These are phyloP conservation scores for Usnea hakonensis DNA, from an alignment of 495 filamentous ascomycete species.

Conservation along the genomic window DNA sequence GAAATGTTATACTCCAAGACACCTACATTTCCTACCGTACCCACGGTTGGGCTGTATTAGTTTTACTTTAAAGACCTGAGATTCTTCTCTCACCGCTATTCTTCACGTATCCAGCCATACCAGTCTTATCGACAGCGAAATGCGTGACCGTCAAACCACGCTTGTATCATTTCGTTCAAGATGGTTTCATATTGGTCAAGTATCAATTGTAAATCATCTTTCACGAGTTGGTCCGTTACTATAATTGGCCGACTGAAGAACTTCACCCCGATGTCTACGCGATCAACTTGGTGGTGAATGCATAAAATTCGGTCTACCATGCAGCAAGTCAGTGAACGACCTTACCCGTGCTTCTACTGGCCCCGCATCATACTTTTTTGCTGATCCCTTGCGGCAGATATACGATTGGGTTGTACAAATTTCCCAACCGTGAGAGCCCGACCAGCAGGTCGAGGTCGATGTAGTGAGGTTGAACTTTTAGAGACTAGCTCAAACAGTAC, in stretches of 20 bases:
- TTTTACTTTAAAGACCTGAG: not conserved
- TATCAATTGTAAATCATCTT: not conserved
- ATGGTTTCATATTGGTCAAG: not conserved
- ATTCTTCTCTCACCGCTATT: not conserved
- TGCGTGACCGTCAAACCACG: not conserved
- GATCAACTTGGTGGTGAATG: not conserved
- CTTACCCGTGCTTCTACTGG: not conserved
- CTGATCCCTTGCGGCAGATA: not conserved
- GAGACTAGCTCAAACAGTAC: not conserved
- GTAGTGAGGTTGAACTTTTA: not conserved
- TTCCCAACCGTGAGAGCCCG: not conserved
- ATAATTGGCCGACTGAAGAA: not conserved
- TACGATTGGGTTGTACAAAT: not conserved
- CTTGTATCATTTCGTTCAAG: not conserved
- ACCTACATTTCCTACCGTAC: not conserved
- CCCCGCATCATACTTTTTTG: not conserved
- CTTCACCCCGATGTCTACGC: not conserved
- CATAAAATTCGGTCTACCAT: not conserved
- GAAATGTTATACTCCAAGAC: not conserved
- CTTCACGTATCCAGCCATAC: not conserved
- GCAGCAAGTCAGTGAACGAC: not conserved
- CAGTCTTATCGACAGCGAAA: not conserved
- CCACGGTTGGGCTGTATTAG: not conserved
- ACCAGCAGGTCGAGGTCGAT: not conserved
- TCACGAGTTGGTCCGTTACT: not conserved